A percentile compares a stretch with the other conserved stretches of the same genome.
Conservation (phyloP, 2,329 filamentous ascomycete species). For the Cephalotrichum gorgonifer region DNA sequence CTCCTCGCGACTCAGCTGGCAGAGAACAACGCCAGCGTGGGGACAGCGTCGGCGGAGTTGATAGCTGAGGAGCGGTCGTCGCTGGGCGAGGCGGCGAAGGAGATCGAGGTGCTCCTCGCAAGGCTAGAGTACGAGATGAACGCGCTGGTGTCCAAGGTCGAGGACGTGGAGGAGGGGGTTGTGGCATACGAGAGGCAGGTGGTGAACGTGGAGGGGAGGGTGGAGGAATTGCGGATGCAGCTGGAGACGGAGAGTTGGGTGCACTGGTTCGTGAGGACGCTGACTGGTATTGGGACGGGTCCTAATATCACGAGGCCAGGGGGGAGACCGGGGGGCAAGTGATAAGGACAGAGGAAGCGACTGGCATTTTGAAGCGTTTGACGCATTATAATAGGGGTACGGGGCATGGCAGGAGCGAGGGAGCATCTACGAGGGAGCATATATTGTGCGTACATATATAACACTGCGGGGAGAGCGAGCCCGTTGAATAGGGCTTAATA, state of each 20-base stretch:
- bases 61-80: conserved; percentile 58
- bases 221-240: conserved; percentile 50
- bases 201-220: conserved; percentile 54
- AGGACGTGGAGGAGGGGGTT: conserved; percentile 79
- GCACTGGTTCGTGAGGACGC: conserved; percentile 51
- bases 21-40: conserved; percentile 59
- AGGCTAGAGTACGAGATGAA: conserved; percentile 90
- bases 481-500: too few relatives aligned
- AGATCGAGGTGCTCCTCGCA: conserved; percentile 70
- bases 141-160: conserved; percentile 65
- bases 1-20: conserved; percentile 57
- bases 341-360: too few relatives aligned
- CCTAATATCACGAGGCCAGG: conserved; percentile 36
- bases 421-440: too few relatives aligned
- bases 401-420: too few relatives aligned
- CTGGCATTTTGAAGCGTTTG: too few relatives aligned
- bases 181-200: conserved; percentile 72
- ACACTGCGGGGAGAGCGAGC: too few relatives aligned
- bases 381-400: too few relatives aligned
- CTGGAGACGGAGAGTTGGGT: conserved; percentile 55
- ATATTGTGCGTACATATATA: too few relatives aligned
- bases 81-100: conserved; percentile 62
- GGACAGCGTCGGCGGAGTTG: conserved; percentile 57
- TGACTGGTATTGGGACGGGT: conserved; percentile 50
- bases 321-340: too few relatives aligned